phyloP scores from a whole-genome alignment of 2,329 filamentous ascomycete genomes.

The Dryadomyces quercivorus region DNA sequence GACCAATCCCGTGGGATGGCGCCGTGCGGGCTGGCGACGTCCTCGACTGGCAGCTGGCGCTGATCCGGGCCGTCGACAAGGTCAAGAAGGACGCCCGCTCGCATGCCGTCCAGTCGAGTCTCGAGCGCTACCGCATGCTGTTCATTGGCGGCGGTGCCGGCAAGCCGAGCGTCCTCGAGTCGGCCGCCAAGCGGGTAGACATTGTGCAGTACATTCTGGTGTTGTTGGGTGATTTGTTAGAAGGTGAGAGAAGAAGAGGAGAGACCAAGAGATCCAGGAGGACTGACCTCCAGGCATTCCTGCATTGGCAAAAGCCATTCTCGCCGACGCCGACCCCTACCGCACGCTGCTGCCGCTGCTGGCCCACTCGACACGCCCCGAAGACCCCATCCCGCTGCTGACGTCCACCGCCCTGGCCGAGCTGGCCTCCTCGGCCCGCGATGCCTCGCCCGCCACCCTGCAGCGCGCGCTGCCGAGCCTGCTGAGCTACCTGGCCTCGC shows the following conservation, averaged over 20 bases:
- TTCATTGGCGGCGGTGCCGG: conserved; percentile 75
- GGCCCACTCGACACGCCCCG: conserved; percentile 57
- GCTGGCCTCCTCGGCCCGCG: conserved; percentile 58
- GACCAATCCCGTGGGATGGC: conserved; percentile 96
- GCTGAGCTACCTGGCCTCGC: conserved; percentile 71
- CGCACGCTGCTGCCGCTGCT: conserved; percentile 75
- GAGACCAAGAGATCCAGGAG: neutral
- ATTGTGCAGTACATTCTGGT: conserved; percentile 94
- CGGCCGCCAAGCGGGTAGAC: conserved; percentile 73
- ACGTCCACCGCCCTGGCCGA: conserved; percentile 76
- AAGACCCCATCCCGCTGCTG: conserved; percentile 78
- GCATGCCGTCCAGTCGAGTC: conserved; percentile 67
- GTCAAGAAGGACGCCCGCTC: conserved; percentile 83
- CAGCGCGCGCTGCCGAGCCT: conserved; percentile 65
- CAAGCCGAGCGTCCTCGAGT: conserved; percentile 62
- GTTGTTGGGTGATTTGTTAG: conserved; percentile 73
- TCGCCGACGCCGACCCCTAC: conserved; percentile 61
- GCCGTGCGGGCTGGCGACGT: conserved; percentile 88
- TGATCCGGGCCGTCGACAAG: conserved; percentile 95
- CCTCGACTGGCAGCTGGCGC: conserved; percentile 84
- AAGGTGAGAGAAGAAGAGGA: conserved; percentile 42
- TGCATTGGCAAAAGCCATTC: conserved; percentile 61
- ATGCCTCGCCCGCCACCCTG: conserved; percentile 52
- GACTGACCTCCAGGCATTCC: conserved; percentile 27
- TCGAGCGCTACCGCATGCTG: conserved; percentile 67